These are phyloP conservation scores for Cinnamomum chago DNA, from an alignment of 164 flowering plant genomes.

Conservation along the genomic window DNA sequence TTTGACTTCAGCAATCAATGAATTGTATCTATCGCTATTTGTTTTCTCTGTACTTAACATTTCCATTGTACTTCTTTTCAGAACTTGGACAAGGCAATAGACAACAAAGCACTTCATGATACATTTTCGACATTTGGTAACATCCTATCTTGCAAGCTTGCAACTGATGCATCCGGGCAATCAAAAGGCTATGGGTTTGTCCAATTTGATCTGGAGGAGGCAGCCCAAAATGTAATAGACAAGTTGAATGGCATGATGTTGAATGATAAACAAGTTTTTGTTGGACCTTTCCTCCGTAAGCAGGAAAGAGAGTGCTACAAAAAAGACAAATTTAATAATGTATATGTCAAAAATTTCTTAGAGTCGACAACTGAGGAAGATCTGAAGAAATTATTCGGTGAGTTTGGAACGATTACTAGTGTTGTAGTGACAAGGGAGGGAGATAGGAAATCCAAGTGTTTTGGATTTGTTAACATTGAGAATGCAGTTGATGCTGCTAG, in stretches of 20 bases:
- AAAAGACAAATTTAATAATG: constrained; percentile 58
- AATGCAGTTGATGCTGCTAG: constrained; percentile 57
- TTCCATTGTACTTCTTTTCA: constrained; percentile 14
- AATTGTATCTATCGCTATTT: neutral
- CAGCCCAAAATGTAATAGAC: constrained; percentile 69
- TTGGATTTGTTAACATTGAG: constrained; percentile 76
- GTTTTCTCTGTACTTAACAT: neutral
- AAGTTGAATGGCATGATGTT: constrained; percentile 74
- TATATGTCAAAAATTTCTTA: constrained; percentile 68
- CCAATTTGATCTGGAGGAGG: constrained; percentile 54
- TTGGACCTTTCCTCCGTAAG: constrained; percentile 58
- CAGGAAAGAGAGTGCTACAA: constrained; percentile 46
- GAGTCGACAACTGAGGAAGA: constrained; percentile 56
- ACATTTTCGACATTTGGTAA: constrained; percentile 67
- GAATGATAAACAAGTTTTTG: constrained; percentile 70
- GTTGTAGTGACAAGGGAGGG: constrained; percentile 62
- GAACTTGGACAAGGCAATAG: constrained; percentile 74
- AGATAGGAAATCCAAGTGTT: constrained; percentile 64
- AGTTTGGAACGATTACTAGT: constrained; percentile 65
- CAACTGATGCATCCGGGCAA: constrained; percentile 56
- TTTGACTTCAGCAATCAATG: neutral
- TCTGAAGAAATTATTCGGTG: constrained; percentile 48
- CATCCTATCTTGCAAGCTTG: constrained; percentile 68
- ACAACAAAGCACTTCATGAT: constrained; percentile 65
- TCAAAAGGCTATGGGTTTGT: constrained; percentile 80